These are phyloP conservation scores for Moricandia moricandioides DNA, from an alignment of 345 rosid species.

Conservation along the genomic window DNA sequence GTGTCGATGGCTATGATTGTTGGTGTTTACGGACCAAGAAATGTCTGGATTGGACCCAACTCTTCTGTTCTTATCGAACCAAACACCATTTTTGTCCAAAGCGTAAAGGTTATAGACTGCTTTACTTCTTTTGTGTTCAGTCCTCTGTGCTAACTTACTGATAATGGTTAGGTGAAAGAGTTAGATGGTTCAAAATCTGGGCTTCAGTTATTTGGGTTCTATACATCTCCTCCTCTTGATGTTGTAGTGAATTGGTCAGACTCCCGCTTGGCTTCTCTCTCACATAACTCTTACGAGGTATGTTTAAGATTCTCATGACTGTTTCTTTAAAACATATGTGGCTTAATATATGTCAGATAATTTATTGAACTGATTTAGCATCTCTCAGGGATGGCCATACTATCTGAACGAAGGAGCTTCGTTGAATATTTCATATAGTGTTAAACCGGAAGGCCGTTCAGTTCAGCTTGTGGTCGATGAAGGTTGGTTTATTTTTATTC, in stretches of 20 bases:
- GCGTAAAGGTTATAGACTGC: conserved; percentile 49
- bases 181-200: conserved; percentile 45
- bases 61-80: conserved; percentile 59
- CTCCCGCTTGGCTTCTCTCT: conserved; percentile 39
- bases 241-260: conserved; percentile 52
- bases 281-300: conserved; percentile 55
- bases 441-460: conserved; percentile 48
- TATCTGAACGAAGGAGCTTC: conserved; percentile 67
- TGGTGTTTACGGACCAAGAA: conserved; percentile 59
- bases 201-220: conserved; percentile 55
- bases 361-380: conserved; percentile 12
- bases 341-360: background rate
- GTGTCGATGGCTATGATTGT: conserved; percentile 58
- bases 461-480: conserved; percentile 59
- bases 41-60: conserved; percentile 55
- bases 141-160: background rate
- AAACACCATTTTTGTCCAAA: conserved; percentile 64
- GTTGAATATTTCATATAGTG: conserved; percentile 59
- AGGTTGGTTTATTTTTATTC: conserved; percentile 48
- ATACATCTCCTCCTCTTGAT: conserved; percentile 61
- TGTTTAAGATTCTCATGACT: conserved; percentile 21
- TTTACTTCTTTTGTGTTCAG: background rate
- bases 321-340: background rate
- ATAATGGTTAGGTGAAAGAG: conserved; percentile 52
- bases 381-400: conserved; percentile 58